These are phyloP conservation scores for Silene coronaria DNA, from an alignment of 179 eudicot genomes.

Conservation along the genomic window DNA sequence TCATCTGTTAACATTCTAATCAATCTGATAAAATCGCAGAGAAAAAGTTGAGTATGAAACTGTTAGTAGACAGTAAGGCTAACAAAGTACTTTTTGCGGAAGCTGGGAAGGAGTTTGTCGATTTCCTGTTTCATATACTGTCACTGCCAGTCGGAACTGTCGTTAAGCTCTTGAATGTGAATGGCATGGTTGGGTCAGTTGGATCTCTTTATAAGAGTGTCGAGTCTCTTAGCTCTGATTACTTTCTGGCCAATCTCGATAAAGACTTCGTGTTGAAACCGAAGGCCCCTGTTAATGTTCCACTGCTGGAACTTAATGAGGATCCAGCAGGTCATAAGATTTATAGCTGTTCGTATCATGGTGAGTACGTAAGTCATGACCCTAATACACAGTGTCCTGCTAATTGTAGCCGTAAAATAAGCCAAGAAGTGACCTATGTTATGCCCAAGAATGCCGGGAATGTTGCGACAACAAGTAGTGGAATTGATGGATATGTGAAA, in stretches of 20 bases:
- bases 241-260: conserved; percentile 13
- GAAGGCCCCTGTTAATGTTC: conserved; percentile 12
- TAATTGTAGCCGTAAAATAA: not conserved
- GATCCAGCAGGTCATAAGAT: not conserved
- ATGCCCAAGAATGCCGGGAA: not conserved
- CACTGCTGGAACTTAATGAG: conserved; percentile 14
- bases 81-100: conserved; percentile 20
- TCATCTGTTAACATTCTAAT: too few relatives aligned
- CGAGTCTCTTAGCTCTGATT: conserved; percentile 12
- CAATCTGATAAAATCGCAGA: not conserved
- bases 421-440: not conserved
- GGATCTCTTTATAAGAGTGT: conserved; percentile 31
- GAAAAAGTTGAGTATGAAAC: conserved; percentile 6
- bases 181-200: conserved; percentile 20
- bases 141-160: conserved; percentile 5
- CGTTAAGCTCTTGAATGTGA: not conserved
- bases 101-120: conserved; percentile 18
- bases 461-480: not conserved
- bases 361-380: not conserved
- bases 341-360: not conserved
- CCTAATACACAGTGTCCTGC: not conserved
- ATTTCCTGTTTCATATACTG: conserved; percentile 19
- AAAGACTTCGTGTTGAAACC: conserved; percentile 24
- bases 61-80: conserved; percentile 15
- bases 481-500: conserved; percentile 24